Evolutionary conservation across 257 asterid genomes (phyloP), one percentile per base, ranked within the genome.

Genomic region (Gynochthodes officinalis): DNA sequence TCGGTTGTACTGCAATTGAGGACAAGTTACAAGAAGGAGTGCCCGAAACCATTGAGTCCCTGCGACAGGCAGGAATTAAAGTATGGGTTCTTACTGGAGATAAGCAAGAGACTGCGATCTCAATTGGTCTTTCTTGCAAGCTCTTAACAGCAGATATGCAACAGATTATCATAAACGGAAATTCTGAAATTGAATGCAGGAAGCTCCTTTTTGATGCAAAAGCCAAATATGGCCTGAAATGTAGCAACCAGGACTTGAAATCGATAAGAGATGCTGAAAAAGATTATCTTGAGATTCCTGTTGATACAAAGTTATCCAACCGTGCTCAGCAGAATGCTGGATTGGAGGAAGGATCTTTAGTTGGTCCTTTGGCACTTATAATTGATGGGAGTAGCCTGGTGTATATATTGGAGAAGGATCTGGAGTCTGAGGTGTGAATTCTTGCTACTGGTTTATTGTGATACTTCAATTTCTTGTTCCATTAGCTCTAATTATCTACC

Each of bases 61-160:
- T 95, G 69, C 89, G 98, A 39, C 89, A 95, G 74, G 99, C 99
- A 27, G 99, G 99, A 77, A 89, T 95, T 64, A 95, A 92, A 86
- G 96, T 92, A 82, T 95, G 98, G 99, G 96, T 95, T 78, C 92
- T 95, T 75, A 95, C 99, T 49, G 99, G 99, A 54, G 99, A 95
- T 82, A 95, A 92, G 87, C 99, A 92, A 83, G 99, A 95, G 83
- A 95, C 99, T 11, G 99, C 99, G 61, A 87, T 95, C 76, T 95
- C 99, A 40, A 92, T 95, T 76, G 99, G 92, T 70, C 90, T 89
- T 77, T 92, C 99, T 78, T 95, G 96, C 86, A 86, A 86, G 82
- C 99, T 95, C 65, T 84, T 95, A 85, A 95, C 97, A 16, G 74
- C 96, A n/a, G 95, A 92, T 77, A 92, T 95, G 99, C 84, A 82